Base-by-base conservation (phyloP, 2,329 filamentous ascomycete species). In the Penicillium sp. region DNA sequence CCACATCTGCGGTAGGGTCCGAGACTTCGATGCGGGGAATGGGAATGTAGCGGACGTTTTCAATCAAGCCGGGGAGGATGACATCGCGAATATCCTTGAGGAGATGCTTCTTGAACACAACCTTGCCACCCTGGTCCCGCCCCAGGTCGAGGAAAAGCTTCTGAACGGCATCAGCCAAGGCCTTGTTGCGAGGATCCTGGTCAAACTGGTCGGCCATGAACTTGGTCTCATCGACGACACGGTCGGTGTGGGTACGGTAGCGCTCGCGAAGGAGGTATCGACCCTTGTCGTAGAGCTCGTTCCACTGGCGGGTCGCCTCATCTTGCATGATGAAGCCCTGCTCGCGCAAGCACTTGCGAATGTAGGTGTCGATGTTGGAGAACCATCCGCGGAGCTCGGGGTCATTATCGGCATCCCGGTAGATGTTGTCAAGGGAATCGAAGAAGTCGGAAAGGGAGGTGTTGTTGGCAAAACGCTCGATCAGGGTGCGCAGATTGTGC, bases 381-480 rank as follows among this genome's bases (percentile, higher is more conserved):
- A 97, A 96, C 91, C 91, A 98, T 49, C 81, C 76, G 70, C 85
- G 89, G 46, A 98, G 80, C 64, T 97, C 88, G 0, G 85, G 82
- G 57, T 98, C 93, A 18, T 78, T 78, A 54, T 97, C 88, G 4
- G 93, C 90, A 66, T 95, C 88, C 43, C 76, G 75, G 74, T 97
- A 97, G 59, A 98, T 84, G 54, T 83, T 80, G 57, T 90, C 85
- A 68, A 98, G 85, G 0, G 90, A 83, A 13, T 86, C 83, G 73
- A 93, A 89, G 4, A 97, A 75, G 57, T 95, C 88, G 54, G 94
- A 85, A 32, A 84, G 82, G 0, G 90, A 96, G 7, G 93, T 97
- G 63, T 85, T 85, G 69, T 98, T 97, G 65, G 93, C 93, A 61
- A 96, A 97, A 41, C 93, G 86, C 76, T 97, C 93, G 57, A 98